Base-by-base conservation (phyloP, 305 asterid species). In the Fraxinus sp. region DNA sequence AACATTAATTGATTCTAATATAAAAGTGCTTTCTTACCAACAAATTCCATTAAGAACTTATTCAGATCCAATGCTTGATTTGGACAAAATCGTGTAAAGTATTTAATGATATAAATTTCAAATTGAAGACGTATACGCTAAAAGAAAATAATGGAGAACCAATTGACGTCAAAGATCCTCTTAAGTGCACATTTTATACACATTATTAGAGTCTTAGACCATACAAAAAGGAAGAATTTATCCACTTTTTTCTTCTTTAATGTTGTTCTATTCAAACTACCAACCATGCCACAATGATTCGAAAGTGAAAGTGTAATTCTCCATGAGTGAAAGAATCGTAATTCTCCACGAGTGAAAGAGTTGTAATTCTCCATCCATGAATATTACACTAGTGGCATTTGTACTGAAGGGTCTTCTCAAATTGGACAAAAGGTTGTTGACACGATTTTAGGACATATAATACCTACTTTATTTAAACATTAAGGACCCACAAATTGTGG, bases 401-500 rank as follows among this genome's bases (percentile, higher is more conserved):
- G 7, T 28, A 28, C 36, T 77, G 26, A 66, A 76, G 30, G 57
- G 32, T 64, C 44, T 66, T 49, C 85, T 75, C 32, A 77, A 77
- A 75, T 11, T 81, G 55, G 80, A 80, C 77, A 77, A 86, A 86
- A 83, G 80, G 79, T 74, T 78, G 88, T 83, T 86, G 90, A 82
- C 88, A 85, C 39, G 82, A 88, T 84, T 55, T 79, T 83, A 83
- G 80, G 90, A 89, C 89, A 78, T 87, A 87, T 86, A 87, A 7
- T 78, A 88, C 86, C 46, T 66, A 73, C 81, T 70, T 49, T 84
- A 83, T 79, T 81, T 81, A 82, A 83, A 76, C 74, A 89, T 79
- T 83, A 81, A 84, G 92, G 93, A 39, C 94, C 93, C 93, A 88
- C 92, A 84, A 76, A 80, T 81, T 86, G 83, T 75, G 83, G 88